phyloP scores from a whole-genome alignment of 139 green algal genomes.

The Mychonastes homosphaera region DNA sequence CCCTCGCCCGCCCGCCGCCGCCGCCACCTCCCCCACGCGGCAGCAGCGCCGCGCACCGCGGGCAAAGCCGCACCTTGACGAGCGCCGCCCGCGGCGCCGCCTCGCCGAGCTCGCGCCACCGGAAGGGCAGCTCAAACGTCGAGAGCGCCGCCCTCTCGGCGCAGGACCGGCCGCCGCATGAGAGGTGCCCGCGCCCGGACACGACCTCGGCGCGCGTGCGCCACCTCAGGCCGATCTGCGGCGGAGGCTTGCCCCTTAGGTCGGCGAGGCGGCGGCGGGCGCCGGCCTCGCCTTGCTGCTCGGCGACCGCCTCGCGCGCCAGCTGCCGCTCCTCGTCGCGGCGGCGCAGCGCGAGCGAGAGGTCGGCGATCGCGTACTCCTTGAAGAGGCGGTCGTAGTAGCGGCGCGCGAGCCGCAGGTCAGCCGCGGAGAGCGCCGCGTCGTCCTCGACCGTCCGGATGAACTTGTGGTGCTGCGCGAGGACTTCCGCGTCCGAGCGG shows the following conservation, averaged over 20 bases:
- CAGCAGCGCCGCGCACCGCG: constrained; percentile 65
- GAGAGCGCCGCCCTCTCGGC: constrained; percentile 37
- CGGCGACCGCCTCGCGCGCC: neutral
- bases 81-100: constrained; percentile 63
- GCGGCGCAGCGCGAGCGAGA: constrained; percentile 18
- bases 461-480: constrained; percentile 46
- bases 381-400: constrained; percentile 86
- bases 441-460: constrained; percentile 57
- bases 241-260: constrained; percentile 44
- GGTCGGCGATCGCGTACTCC: constrained; percentile 85
- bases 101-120: constrained; percentile 71
- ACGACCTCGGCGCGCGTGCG: constrained; percentile 72
- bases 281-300: neutral
- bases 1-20: neutral
- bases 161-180: constrained; percentile 65
- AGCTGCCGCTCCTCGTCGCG: neutral
- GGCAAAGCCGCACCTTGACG: constrained; percentile 71
- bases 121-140: constrained; percentile 84
- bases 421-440: constrained; percentile 26
- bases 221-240: constrained; percentile 78
- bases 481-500: constrained; percentile 33
- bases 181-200: constrained; percentile 78
- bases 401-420: constrained; percentile 47
- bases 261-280: neutral
- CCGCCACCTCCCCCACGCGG: constrained; percentile 41